Evolutionary conservation across 2,329 filamentous ascomycete genomes (phyloP), one percentile per base, ranked within the genome.

Genomic region (Aspergillus uvarum): DNA sequence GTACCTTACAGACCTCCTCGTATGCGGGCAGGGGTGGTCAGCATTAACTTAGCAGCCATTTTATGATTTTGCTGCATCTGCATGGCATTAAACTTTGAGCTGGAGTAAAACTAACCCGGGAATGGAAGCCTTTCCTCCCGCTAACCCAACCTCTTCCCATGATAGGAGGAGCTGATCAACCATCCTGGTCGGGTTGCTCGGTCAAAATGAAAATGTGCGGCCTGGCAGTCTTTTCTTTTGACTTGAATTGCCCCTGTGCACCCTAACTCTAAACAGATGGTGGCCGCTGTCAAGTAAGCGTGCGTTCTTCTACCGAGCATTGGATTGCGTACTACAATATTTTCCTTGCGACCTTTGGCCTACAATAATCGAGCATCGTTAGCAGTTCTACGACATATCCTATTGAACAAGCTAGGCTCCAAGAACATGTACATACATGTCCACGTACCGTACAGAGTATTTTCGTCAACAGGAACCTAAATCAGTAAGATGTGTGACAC

Each of bases 81-180:
- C 54, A 48, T 56, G 54, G 54, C 54, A 14, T 51, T 56, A 44
- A 58, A 35, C 57, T 50, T 42, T 54, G 19, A 14, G 22, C 48
- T 24, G 48, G 48, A 29, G 22, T 7, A n/a, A 56, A 32, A 38
- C 62, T 61, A 65, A 49, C 38, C 63, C 56, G 22, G 47, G 51
- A 62, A 26, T 10, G 52, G 61, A 49, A 63, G 54, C 50, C 55
- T 38, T 50, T 54, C 63, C 61, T 54, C 31, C 7, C 38, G 26
- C 58, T 56, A 60, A 31, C 22, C n/a, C 24, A 54, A n/a, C 16
- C 38, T 19, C 7, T 44, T 44, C 5, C 38, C 14, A n/a, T 19
- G 38, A 44, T 44, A 44, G 38, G 38, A 44, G 38, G 38, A 19
- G 38, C 16, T 44, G 38, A 47, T 16, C 24, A 31, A 11, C 19